Conservation (phyloP, 2,329 filamentous ascomycete genomes). For the Monosporascus sp. region DNA sequence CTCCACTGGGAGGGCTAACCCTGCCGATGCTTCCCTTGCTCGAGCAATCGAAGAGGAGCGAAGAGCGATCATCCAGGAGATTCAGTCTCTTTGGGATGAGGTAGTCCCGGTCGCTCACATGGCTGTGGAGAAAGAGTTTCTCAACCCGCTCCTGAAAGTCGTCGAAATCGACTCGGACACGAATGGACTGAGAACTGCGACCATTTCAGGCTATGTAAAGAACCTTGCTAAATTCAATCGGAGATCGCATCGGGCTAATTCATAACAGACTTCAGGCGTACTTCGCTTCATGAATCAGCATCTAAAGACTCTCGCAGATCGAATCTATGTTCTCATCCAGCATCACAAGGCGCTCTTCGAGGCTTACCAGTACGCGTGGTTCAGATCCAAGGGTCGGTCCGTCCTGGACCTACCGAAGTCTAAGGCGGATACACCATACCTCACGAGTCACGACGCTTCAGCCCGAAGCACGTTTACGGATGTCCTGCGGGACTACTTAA, state of each 20-base stretch:
- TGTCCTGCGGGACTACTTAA: neutral
- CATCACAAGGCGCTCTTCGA: conserved; percentile 18
- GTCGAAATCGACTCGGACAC: conserved; percentile 4
- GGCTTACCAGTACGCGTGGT: conserved; percentile 7
- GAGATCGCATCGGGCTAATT: neutral
- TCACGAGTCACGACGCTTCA: neutral
- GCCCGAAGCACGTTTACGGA: neutral
- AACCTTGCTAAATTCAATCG: neutral
- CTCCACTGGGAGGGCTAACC: conserved; percentile 1
- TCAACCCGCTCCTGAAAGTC: conserved; percentile 17
- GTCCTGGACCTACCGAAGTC: neutral
- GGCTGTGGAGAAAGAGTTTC: conserved; percentile 25
- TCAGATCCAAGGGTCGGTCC: neutral
- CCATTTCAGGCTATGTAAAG: conserved; percentile 16
- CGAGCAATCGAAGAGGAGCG: conserved; percentile 15
- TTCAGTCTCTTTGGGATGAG: conserved; percentile 28
- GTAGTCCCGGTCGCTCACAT: conserved; percentile 29
- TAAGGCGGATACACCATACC: neutral
- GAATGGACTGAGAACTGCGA: conserved; percentile 6
- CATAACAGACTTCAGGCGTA: conserved; percentile 16
- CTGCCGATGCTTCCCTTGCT: neutral
- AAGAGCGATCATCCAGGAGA: conserved; percentile 20
- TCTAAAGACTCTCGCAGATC: conserved; percentile 11
- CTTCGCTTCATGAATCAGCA: conserved; percentile 21
- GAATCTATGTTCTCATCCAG: conserved; percentile 13